A percentile compares a stretch with the other conserved stretches of the same genome.
These are phyloP conservation scores for Poa pratensis DNA, from an alignment of 176 grass and related monocot genomes.

Conservation along the genomic window DNA sequence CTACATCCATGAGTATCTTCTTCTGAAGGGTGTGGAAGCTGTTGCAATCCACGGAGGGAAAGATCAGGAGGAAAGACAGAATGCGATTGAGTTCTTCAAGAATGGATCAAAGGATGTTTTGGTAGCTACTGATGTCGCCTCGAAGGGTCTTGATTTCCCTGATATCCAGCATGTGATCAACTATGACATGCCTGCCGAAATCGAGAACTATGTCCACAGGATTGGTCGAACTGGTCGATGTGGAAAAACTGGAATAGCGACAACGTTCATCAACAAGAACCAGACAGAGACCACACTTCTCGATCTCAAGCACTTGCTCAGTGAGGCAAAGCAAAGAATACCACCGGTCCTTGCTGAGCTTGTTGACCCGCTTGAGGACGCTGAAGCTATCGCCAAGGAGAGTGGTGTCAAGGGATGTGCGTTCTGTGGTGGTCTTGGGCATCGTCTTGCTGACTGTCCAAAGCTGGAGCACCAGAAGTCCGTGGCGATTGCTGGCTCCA, in stretches of 20 bases:
- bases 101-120: constrained; percentile 81
- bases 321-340: constrained; percentile 97
- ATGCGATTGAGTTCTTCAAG: constrained; percentile 88
- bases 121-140: constrained; percentile 97
- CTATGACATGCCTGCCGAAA: constrained; percentile 96
- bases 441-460: constrained; percentile 87
- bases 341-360: constrained; percentile 92
- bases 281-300: constrained; percentile 93
- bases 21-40: constrained; percentile 95
- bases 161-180: constrained; percentile 99
- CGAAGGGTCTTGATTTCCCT: constrained; percentile 96
- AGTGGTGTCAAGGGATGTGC: constrained; percentile 95
- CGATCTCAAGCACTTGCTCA: constrained; percentile 87
- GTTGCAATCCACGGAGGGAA: constrained; percentile 93
- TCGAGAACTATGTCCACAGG: constrained; percentile 94
- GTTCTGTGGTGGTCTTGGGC: constrained; percentile 94
- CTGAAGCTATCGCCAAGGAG: constrained; percentile 70
- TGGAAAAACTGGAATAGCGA: constrained; percentile 94
- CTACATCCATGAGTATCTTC: constrained; percentile 97
- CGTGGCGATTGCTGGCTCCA: constrained; percentile 86
- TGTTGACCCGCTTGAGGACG: constrained; percentile 83
- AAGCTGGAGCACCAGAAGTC: constrained; percentile 97
- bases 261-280: constrained; percentile 99
- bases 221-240: constrained; percentile 95
- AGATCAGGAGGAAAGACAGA: constrained; percentile 93